Evolutionary conservation across 164 flowering plant species (phyloP).

Genomic region (Cinnamomum chago): DNA sequence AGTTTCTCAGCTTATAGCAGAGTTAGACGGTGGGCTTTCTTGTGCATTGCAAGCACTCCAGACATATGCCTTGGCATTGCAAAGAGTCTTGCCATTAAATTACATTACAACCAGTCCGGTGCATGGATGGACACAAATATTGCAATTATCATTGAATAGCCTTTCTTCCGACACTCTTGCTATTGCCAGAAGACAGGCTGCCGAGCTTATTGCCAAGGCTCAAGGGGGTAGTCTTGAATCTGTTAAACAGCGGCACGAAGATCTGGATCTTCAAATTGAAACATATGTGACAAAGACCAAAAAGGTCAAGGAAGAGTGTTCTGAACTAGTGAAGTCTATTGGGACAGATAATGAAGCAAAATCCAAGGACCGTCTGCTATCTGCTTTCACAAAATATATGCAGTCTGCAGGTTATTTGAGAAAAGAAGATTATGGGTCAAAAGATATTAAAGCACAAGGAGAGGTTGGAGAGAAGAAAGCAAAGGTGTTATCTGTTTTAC

Average conservation of each 20-base stretch:
- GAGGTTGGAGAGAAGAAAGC: constrained; percentile 60
- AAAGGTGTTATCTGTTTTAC: constrained; percentile 42
- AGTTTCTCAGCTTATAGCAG: constrained; percentile 58
- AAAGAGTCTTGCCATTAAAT: constrained; percentile 74
- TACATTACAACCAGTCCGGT: constrained; percentile 74
- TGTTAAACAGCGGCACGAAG: constrained; percentile 40
- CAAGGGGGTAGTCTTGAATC: constrained; percentile 46
- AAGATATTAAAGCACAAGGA: constrained; percentile 25
- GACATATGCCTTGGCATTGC: constrained; percentile 73
- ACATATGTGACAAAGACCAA: constrained; percentile 59
- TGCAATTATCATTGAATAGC: constrained; percentile 56
- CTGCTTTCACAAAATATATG: constrained; percentile 64
- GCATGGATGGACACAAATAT: constrained; percentile 84
- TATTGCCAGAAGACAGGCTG: constrained; percentile 64
- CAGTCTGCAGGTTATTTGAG: constrained; percentile 49
- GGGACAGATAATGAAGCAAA: constrained; percentile 69
- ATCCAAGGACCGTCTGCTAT: constrained; percentile 66
- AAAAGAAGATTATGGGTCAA: constrained; percentile 46
- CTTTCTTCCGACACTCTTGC: constrained; percentile 70
- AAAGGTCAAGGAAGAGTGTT: constrained; percentile 65
- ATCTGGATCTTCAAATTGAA: constrained; percentile 53
- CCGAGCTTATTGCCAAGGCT: constrained; percentile 55
- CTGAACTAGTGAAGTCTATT: constrained; percentile 63
- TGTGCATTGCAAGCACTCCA: constrained; percentile 54
- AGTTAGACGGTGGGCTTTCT: constrained; percentile 63